These are phyloP conservation scores for Cladosporium sp. DNA, from an alignment of 2,329 filamentous ascomycete genomes.

Conservation along the genomic window DNA sequence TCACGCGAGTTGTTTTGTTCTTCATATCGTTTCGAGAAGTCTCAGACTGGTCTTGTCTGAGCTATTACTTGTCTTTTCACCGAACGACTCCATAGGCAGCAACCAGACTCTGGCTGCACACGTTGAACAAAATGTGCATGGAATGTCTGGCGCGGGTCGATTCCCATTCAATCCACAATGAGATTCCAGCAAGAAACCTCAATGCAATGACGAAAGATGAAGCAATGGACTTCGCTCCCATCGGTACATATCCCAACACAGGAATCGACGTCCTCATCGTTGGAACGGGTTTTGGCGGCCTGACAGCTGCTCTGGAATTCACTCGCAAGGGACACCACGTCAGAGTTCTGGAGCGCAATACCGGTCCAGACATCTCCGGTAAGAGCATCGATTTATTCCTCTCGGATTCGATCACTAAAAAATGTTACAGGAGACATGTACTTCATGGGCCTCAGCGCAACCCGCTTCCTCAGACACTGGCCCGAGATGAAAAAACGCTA, in stretches of 20 bases:
- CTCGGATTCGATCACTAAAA: neutral
- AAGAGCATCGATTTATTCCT: slow-evolving; percentile 15
- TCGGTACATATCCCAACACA: slow-evolving; percentile 43
- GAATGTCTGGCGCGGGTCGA: slow-evolving; percentile 2
- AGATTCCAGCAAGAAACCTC: neutral
- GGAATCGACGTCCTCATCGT: slow-evolving; percentile 24
- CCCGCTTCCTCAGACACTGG: slow-evolving; percentile 50
- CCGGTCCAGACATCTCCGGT: slow-evolving; percentile 48
- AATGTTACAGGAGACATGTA: slow-evolving; percentile 48
- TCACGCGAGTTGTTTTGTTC: no score
- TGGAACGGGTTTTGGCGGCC: slow-evolving; percentile 22
- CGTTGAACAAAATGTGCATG: slow-evolving; percentile 1
- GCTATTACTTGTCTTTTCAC: no score
- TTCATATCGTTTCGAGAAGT: no score
- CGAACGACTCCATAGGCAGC: no score
- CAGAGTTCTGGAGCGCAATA: slow-evolving; percentile 29
- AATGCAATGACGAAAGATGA: slow-evolving; percentile 17
- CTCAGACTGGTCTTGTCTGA: no score
- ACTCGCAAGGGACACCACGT: slow-evolving; percentile 24
- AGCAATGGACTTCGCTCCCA: slow-evolving; percentile 25
- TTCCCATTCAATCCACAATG: neutral
- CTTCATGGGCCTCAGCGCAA: slow-evolving; percentile 53
- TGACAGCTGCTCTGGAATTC: slow-evolving; percentile 22
- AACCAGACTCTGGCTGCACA: no score
- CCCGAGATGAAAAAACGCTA: slow-evolving; percentile 48